Evolutionary conservation across 1,284 basidiomycete genomes (phyloP), one percentile per base, ranked within the genome.

Genomic region (Phaffia rhodozyma): DNA sequence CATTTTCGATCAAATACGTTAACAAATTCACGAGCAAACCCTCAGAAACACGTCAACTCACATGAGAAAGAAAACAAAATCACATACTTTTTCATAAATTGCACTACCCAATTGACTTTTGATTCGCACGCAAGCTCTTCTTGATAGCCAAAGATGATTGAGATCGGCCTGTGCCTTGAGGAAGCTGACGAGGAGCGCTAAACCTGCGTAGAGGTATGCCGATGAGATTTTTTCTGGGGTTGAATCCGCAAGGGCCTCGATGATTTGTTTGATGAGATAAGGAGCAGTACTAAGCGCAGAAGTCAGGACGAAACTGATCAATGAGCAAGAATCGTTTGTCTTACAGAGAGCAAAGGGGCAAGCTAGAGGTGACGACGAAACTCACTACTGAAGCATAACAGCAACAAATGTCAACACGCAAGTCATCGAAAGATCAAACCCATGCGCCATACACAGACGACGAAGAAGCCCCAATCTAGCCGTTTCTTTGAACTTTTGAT

Each of bases 21-120:
- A n/a, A n/a, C 32, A 9, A 34, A 9, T 34, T 34, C 9, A 5
- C 32, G 32, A 34, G 9, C 32, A 34, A 34, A 34, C 32, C n/a
- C n/a, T n/a, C n/a, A n/a, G n/a, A n/a, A n/a, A n/a, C n/a, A n/a
- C n/a, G n/a, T n/a, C n/a, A n/a, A n/a, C n/a, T n/a, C n/a, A n/a
- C n/a, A n/a, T n/a, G n/a, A n/a, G n/a, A 52, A 78, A 69, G 65
- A 76, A 11, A 16, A 16, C 16, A 16, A 43, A 43, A 43, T 2
- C 2, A 43, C 38, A 43, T 7, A 43, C 38, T 74, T 96, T 96
- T 73, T 91, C 87, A 71, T 93, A 97, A 61, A 96, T 87, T 0
- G 86, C 79, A 0, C 85, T 79, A 81, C 86, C 88, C 25, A 90
- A 79, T 72, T 84, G 82, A 3, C 80, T 79, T 3, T 84, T 80